phyloP scores from a whole-genome alignment of 2,329 filamentous ascomycete genomes.

The Fusarium papillatum region DNA sequence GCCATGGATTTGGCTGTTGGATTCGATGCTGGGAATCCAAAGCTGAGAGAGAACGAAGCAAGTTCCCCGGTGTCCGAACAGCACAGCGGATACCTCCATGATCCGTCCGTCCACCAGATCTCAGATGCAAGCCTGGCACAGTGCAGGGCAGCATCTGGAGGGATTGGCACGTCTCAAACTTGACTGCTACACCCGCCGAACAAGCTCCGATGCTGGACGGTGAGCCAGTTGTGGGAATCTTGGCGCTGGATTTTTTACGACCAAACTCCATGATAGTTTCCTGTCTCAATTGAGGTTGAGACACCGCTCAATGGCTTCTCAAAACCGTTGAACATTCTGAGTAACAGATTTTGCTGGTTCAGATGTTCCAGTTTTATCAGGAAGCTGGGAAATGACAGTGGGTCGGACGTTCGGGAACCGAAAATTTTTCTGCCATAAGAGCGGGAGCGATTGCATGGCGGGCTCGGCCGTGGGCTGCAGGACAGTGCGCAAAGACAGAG shows the following conservation, averaged over 20 bases:
- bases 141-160: constrained; percentile 6
- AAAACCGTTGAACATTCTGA: not conserved
- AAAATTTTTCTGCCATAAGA: constrained; percentile 35
- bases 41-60: constrained; percentile 10
- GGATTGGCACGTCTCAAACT: constrained; percentile 19
- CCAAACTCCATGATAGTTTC: constrained; percentile 3
- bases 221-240: not conserved
- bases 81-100: constrained; percentile 24
- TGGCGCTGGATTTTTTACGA: not conserved
- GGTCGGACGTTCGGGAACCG: constrained; percentile 29
- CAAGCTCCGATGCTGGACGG: constrained; percentile 16
- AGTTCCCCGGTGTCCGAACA: constrained; percentile 21
- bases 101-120: constrained; percentile 23
- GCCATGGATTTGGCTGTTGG: constrained; percentile 19
- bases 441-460: not conserved
- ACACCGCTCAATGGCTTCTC: not conserved
- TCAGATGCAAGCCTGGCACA: constrained; percentile 30
- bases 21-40: constrained; percentile 1
- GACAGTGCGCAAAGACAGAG: constrained; percentile 29
- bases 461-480: constrained; percentile 10
- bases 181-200: constrained; percentile 14
- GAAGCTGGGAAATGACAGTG: constrained; percentile 36
- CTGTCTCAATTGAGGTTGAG: constrained; percentile 3
- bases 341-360: not conserved
- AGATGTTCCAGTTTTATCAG: constrained; percentile 11